Evolutionary conservation across 805 yeast genomes (phyloP), one percentile per base, ranked within the genome.

Genomic region (Saturnispora galanensis): DNA sequence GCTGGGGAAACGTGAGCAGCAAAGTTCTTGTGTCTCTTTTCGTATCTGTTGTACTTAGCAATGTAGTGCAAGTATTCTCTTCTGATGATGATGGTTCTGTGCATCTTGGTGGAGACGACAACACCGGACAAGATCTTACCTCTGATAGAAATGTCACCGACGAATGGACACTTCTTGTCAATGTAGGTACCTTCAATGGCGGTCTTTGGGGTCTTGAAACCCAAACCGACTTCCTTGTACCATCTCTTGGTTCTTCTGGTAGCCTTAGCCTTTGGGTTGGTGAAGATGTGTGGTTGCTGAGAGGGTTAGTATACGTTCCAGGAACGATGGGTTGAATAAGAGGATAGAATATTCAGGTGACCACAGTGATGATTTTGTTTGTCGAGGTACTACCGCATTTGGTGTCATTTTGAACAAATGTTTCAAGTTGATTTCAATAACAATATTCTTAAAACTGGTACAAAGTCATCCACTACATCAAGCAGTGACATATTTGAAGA

Each of bases 1-100:
- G 97, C 97, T 77, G 99, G 99, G 59, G 97, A 90, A 67, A 93
- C 86, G 79, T 93, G 99, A 66, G 96, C 99, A 71, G 99, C 94
- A 56, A 93, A 81, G 84, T 93, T 93, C 93, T 93, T 93, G 86
- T 93, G 99, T 81, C 99, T 88, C 86, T 93, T 93, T 81, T 93
- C 99, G 86, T 88, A 93, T 85, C 99, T 89, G 95, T 90, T 93
- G 81, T 93, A 93, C 84, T 93, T 93, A 75, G 97, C 95, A 73
- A 93, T 85, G 79, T 87, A 93, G 80, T 93, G 99, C 72, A 93
- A 86, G 94, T 93, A 93, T 71, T 93, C 97, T 79, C 99, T 90
- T 84, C 98, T 89, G 79, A 93, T 85, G 73, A 93, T 84, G 78
- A 93, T 84, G 66, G 99, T 93, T 81, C 99, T 93, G 94, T 93